These are phyloP conservation scores for Lepiota subincarnata DNA, from an alignment of 768 basidiomycete species.

Conservation along the genomic window DNA sequence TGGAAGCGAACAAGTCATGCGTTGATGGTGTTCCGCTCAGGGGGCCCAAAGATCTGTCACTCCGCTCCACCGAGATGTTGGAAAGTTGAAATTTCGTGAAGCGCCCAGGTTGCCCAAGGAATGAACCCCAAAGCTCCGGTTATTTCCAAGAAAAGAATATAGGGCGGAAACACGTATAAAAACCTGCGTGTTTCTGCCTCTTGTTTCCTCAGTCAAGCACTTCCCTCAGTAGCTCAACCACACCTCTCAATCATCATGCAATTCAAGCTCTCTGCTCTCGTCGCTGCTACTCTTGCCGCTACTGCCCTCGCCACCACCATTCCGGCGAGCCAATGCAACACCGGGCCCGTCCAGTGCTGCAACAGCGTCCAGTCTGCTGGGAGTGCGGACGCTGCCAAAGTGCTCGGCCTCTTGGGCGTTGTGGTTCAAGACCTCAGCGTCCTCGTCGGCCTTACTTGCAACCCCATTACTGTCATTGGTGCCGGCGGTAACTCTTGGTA, in stretches of 20 bases:
- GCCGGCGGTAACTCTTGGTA: slow-evolving; percentile 21
- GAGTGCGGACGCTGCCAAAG: slow-evolving; percentile 1
- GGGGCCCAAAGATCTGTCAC: background rate
- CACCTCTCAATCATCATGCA: slow-evolving; percentile 16
- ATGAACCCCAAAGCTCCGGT: background rate
- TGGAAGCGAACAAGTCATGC: background rate
- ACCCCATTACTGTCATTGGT: slow-evolving; percentile 23
- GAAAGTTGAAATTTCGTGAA: background rate
- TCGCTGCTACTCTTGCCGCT: slow-evolving; percentile 18
- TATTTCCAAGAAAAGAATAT: background rate
- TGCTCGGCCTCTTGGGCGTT: slow-evolving; percentile 17
- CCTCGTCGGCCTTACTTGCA: slow-evolving; percentile 25
- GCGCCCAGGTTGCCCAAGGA: background rate
- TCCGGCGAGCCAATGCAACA: slow-evolving; percentile 18
- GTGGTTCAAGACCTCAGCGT: slow-evolving; percentile 20
- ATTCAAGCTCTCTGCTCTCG: slow-evolving; percentile 18
- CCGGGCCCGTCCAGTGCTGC: slow-evolving; percentile 27
- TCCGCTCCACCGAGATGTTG: slow-evolving; percentile 1
- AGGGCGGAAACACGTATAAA: background rate
- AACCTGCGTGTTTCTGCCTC: background rate
- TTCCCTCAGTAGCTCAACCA: slow-evolving; percentile 13
- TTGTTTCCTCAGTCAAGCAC: slow-evolving; percentile 16
- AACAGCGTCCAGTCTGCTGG: slow-evolving; percentile 20
- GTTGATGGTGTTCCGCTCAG: background rate
- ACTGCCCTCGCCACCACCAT: slow-evolving; percentile 18